These are phyloP conservation scores for Mycena vulgaris DNA, from an alignment of 768 basidiomycete species.

Conservation along the genomic window DNA sequence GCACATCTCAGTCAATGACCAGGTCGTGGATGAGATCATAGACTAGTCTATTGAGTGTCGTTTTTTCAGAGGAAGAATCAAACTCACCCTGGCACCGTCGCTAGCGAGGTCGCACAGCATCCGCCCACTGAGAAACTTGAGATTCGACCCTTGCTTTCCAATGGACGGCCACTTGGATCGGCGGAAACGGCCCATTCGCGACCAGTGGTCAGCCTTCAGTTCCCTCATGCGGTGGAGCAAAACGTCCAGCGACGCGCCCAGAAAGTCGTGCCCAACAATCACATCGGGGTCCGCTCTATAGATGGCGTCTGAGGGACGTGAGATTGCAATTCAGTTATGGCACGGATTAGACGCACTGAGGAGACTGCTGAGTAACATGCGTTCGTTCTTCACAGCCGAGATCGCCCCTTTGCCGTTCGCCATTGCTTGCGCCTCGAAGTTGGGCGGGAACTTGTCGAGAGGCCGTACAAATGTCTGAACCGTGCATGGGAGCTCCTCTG, in stretches of 20 bases:
- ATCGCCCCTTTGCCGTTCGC: constrained; percentile 78
- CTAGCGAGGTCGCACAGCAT: constrained; percentile 94
- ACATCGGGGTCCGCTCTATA: constrained; percentile 94
- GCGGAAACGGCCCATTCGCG: constrained; percentile 91
- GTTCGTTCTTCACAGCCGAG: constrained; percentile 84
- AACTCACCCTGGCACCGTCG: constrained; percentile 90
- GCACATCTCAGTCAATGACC: constrained; percentile 99
- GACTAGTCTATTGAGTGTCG: constrained; percentile 63
- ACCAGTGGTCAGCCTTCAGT: constrained; percentile 94
- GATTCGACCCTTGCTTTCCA: constrained; percentile 86
- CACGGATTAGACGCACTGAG: constrained; percentile 66
- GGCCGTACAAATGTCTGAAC: constrained; percentile 94
- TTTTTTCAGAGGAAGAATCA: constrained; percentile 3
- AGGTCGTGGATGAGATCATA: constrained; percentile 98
- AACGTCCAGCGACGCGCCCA: constrained; percentile 91
- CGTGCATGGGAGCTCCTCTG: constrained; percentile 85
- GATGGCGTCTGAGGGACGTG: constrained; percentile 69
- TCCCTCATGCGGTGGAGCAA: constrained; percentile 93
- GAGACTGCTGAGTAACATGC: constrained; percentile 86
- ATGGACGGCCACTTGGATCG: constrained; percentile 87
- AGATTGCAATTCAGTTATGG: not conserved
- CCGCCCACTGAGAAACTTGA: constrained; percentile 87
- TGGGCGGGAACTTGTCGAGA: constrained; percentile 86
- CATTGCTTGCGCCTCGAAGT: constrained; percentile 82
- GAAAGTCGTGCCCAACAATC: constrained; percentile 94